Base-by-base conservation (phyloP, 192 early-diverging fungal genomes). In the Gryganskiella cystojenkinii region DNA sequence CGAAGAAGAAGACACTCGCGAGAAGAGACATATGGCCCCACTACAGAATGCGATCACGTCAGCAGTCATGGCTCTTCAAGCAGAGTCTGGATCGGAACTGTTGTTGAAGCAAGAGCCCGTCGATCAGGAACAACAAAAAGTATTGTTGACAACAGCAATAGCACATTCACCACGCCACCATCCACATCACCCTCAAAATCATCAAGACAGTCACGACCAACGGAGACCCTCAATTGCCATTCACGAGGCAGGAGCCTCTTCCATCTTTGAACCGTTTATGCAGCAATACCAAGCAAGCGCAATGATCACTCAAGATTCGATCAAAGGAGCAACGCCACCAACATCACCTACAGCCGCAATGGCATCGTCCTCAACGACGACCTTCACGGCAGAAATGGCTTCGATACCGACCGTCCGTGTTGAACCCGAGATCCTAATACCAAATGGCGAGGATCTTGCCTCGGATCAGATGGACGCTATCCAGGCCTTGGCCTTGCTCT, bases 401-500 rank as follows among this genome's bases (percentile, higher is more conserved):
- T 35, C 34, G 10, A 43, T 7, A 8, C 22, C 25, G 28, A 22
- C 33, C 10, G 15, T 50, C 37, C 22, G 28, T 25, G 40, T 50
- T 28, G 66, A 69, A 49, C 46, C 65, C 4, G 74, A 68, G 74
- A 69, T 78, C 25, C 54, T 64, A 69, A 70, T 80, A 60, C 71
- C 71, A 50, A 73, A 73, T 30, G 60, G 65, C 40, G 70, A 73
- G 65, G 55, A 67, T 42, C 71, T 80, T n/a, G 70, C 79, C 20
- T 73, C 79, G 19, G 79, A 80, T 24, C 70, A 80, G 30, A 71
- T 68, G 71, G 79, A 68, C 49, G 79, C 79, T 19, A 80, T 80
- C 20, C 67, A 72, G 40, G 79, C 79, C 14, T 37, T 80, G 19
- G 79, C 79, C 5, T 24, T 80, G 40, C 44, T 80, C 5, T 80